phyloP scores from a whole-genome alignment of 768 basidiomycete species.

The Podaxis sp. region DNA sequence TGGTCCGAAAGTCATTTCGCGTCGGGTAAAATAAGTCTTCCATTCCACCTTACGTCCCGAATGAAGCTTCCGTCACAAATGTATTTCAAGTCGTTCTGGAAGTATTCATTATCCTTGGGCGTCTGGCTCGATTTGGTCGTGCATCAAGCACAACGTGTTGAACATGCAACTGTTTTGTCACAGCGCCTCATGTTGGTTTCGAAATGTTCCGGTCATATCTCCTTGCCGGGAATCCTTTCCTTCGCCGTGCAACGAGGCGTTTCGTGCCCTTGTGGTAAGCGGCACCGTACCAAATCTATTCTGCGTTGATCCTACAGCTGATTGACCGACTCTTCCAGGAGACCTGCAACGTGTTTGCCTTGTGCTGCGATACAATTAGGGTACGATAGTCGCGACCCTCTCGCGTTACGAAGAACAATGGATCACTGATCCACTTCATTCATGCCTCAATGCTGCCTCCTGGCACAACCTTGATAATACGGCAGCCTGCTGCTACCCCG shows the following conservation, averaged over 20 bases:
- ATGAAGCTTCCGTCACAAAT: neutral
- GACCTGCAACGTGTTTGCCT: slow-evolving; percentile 16
- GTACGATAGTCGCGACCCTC: slow-evolving; percentile 16
- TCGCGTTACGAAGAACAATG: slow-evolving; percentile 1
- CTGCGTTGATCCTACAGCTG: too few species aligned
- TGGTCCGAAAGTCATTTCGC: neutral
- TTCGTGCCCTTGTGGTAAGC: slow-evolving; percentile 2
- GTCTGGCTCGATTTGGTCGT: neutral
- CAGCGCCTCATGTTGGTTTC: slow-evolving; percentile 8
- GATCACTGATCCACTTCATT: slow-evolving; percentile 5
- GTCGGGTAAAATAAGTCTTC: neutral
- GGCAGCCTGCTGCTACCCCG: slow-evolving; percentile 13
- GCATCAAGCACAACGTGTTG: slow-evolving; percentile 8
- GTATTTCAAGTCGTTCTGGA: neutral
- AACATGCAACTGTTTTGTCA: neutral
- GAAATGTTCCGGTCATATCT: neutral
- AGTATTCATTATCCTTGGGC: neutral
- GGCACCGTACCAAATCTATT: neutral
- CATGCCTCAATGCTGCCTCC: slow-evolving; percentile 42
- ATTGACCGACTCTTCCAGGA: neutral
- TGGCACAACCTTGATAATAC: slow-evolving; percentile 38
- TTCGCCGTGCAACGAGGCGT: neutral
- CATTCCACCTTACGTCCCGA: neutral
- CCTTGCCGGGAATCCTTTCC: neutral
- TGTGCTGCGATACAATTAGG: slow-evolving; percentile 1